These are phyloP conservation scores for Malus fusca DNA, from an alignment of 306 rosid species.

Conservation along the genomic window DNA sequence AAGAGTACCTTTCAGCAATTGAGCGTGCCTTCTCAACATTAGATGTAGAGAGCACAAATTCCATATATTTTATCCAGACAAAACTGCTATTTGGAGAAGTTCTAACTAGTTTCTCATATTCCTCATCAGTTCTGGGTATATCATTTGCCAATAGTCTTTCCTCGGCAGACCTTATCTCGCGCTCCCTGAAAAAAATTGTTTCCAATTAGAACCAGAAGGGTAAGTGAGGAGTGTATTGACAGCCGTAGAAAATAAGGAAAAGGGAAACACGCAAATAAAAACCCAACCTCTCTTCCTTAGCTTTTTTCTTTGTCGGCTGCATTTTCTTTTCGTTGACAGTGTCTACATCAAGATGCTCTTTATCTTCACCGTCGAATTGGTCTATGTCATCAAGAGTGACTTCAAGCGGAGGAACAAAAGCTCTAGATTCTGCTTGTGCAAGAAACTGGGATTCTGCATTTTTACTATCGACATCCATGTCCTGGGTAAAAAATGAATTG, in stretches of 20 bases:
- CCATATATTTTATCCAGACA: constrained; percentile 87
- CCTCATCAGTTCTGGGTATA: constrained; percentile 81
- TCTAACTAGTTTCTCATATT: constrained; percentile 83
- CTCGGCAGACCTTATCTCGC: constrained; percentile 68
- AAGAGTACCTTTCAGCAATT: constrained; percentile 72
- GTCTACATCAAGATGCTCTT: constrained; percentile 33
- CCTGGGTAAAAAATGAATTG: constrained; percentile 22
- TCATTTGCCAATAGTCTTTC: constrained; percentile 74
- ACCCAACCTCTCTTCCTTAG: constrained; percentile 63
- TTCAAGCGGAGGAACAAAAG: constrained; percentile 71
- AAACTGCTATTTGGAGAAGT: constrained; percentile 88
- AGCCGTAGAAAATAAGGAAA: background rate
- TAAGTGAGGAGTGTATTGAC: background rate
- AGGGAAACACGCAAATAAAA: constrained; percentile 1
- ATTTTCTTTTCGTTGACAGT: constrained; percentile 43
- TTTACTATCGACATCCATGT: constrained; percentile 35
- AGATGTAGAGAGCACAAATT: constrained; percentile 57
- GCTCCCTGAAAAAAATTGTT: constrained; percentile 47
- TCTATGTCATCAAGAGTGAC: constrained; percentile 71
- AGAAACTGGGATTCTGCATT: constrained; percentile 32
- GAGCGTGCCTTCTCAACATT: constrained; percentile 88
- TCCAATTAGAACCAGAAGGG: background rate
- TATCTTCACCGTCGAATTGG: constrained; percentile 30
- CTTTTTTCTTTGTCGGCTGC: constrained; percentile 55
- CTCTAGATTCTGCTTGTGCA: constrained; percentile 64